phyloP scores from a whole-genome alignment of 306 rosid species.

The Ziziphus jujuba region DNA sequence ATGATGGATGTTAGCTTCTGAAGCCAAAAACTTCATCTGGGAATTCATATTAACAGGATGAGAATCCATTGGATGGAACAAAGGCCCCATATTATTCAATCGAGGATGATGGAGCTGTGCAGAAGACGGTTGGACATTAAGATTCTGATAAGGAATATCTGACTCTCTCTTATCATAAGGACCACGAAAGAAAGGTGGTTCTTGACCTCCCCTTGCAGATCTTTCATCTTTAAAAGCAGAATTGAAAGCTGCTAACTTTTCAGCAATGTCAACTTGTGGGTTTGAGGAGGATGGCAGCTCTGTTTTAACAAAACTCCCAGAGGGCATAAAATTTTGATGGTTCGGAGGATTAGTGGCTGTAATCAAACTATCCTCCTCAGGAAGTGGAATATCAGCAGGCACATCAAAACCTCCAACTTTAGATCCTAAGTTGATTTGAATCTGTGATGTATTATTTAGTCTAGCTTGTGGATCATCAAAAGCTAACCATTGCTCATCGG shows the following conservation, averaged over 20 bases:
- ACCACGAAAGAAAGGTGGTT: constrained; percentile 51
- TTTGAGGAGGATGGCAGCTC: constrained; percentile 48
- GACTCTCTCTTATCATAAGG: constrained; percentile 67
- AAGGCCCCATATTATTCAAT: constrained; percentile 51
- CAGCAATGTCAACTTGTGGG: constrained; percentile 53
- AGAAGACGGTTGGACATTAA: constrained; percentile 51
- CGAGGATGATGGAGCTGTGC: constrained; percentile 62
- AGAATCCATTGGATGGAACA: constrained; percentile 68
- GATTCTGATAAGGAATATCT: constrained; percentile 61
- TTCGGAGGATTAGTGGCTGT: constrained; percentile 45
- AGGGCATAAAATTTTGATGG: constrained; percentile 52
- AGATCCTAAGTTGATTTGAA: constrained; percentile 43
- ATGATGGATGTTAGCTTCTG: constrained; percentile 60
- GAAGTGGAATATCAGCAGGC: constrained; percentile 58
- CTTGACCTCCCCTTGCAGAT: constrained; percentile 58
- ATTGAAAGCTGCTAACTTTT: constrained; percentile 60
- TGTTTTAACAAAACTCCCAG: constrained; percentile 52
- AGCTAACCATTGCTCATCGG: constrained; percentile 58
- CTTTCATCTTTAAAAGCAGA: constrained; percentile 64
- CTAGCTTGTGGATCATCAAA: constrained; percentile 55
- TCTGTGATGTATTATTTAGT: constrained; percentile 43
- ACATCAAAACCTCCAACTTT: constrained; percentile 52
- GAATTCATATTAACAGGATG: constrained; percentile 58
- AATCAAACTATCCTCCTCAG: constrained; percentile 80
- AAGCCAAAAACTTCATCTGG: constrained; percentile 53